These are phyloP conservation scores for Trypanosomatidae sp. DNA, from an alignment of 208 protist species.

Conservation along the genomic window DNA sequence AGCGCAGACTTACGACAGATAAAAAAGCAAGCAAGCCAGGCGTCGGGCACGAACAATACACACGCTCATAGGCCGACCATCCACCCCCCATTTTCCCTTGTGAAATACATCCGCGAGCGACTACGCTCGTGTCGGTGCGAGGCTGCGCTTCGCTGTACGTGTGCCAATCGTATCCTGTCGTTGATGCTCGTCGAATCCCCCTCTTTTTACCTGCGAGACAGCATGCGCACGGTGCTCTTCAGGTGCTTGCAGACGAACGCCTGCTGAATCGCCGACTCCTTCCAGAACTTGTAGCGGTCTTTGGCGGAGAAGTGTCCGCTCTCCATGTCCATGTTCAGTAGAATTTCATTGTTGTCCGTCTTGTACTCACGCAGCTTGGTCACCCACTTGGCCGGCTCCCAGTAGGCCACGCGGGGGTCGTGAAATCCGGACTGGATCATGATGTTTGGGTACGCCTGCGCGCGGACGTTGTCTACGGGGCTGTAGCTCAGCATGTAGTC, in stretches of 20 bases:
- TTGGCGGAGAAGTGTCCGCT: slow-evolving; percentile 90
- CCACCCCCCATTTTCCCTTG: neutral
- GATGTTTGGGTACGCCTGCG: slow-evolving; percentile 84
- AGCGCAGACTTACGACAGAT: neutral
- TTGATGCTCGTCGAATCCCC: neutral
- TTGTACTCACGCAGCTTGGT: slow-evolving; percentile 81
- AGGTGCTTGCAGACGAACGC: slow-evolving; percentile 91
- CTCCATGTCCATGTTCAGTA: slow-evolving; percentile 91
- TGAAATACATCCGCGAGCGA: neutral
- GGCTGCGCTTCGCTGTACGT: neutral
- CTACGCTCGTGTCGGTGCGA: neutral
- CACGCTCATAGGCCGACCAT: neutral
- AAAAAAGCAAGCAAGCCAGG: neutral
- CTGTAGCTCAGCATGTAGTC: slow-evolving; percentile 96
- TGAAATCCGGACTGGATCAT: slow-evolving; percentile 85
- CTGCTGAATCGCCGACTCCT: slow-evolving; percentile 88
- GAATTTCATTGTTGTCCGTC: slow-evolving; percentile 77
- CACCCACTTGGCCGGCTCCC: slow-evolving; percentile 92
- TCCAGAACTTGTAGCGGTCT: slow-evolving; percentile 90
- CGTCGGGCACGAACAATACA: neutral
- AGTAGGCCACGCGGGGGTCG: slow-evolving; percentile 92
- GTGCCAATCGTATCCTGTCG: neutral
- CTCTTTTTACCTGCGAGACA: slow-evolving; percentile 40
- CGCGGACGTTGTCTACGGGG: slow-evolving; percentile 91
- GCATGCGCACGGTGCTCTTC: slow-evolving; percentile 51